Conservation (phyloP, 371 early-diverging fungal species). For the Umbelopsis sp. region DNA sequence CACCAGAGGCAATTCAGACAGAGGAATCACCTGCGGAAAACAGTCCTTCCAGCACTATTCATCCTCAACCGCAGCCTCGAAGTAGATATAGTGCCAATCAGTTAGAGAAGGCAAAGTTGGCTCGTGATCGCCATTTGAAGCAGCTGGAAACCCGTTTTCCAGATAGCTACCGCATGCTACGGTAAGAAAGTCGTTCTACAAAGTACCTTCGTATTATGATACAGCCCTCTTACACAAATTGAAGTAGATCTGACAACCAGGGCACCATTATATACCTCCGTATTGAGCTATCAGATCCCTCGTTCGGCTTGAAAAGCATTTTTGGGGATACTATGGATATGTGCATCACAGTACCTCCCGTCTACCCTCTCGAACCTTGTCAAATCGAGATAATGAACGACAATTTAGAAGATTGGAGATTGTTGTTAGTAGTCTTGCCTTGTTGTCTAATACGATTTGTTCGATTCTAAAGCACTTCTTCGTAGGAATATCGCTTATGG, state of each 20-base stretch:
- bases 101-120: slow-evolving; percentile 4
- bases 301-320: neutral
- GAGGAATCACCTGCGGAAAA: neutral
- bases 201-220: neutral
- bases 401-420: neutral
- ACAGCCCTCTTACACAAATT: neutral
- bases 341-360: neutral
- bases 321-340: slow-evolving; percentile 6
- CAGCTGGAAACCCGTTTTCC: slow-evolving; percentile 14
- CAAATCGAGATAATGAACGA: slow-evolving; percentile 12
- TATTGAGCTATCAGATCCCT: neutral
- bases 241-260: neutral
- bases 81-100: neutral
- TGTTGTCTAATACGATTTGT: too few relatives aligned
- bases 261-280: neutral
- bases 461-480: neutral
- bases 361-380: slow-evolving; percentile 7
- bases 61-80: neutral
- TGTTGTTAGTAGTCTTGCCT: neutral
- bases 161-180: slow-evolving; percentile 10
- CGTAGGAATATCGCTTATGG: slow-evolving; percentile 25
- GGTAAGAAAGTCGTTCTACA: neutral
- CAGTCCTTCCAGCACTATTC: neutral
- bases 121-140: slow-evolving; percentile 3
- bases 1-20: neutral